Conservation (phyloP, 2,329 filamentous ascomycete genomes). For the Fusarium sp. region DNA sequence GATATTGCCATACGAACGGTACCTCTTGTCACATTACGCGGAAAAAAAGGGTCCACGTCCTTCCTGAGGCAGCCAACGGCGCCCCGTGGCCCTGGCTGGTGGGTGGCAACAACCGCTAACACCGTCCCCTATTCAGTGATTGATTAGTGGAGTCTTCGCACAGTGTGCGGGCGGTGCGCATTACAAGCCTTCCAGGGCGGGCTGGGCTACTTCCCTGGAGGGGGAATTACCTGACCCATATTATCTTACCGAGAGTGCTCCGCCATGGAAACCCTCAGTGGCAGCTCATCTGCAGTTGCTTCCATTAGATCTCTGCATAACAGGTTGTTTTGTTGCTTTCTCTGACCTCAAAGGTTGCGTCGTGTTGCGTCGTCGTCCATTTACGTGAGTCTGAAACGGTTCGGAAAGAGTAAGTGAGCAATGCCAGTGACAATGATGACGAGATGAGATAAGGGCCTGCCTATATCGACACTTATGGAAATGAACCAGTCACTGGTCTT, state of each 20-base stretch:
- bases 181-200: slow-evolving; percentile 17
- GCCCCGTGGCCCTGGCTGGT: slow-evolving; percentile 31
- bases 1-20: slow-evolving; percentile 14
- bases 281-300: slow-evolving; percentile 27
- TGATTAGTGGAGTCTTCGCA: slow-evolving; percentile 34
- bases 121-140: slow-evolving; percentile 40
- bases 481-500: slow-evolving; percentile 15
- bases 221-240: slow-evolving; percentile 38
- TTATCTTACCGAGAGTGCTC: slow-evolving; percentile 44
- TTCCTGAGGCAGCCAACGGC: slow-evolving; percentile 46
- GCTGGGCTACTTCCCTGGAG: slow-evolving; percentile 25
- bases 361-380: slow-evolving; percentile 22
- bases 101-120: slow-evolving; percentile 43
- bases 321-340: slow-evolving; percentile 9
- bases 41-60: slow-evolving; percentile 19
- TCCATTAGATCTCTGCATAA: background rate
- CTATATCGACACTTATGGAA: slow-evolving; percentile 4
- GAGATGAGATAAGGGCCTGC: slow-evolving; percentile 37
- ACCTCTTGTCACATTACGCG: slow-evolving; percentile 29
- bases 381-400: slow-evolving; percentile 32
- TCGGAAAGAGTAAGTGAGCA: slow-evolving; percentile 9
- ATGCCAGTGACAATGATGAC: slow-evolving; percentile 38
- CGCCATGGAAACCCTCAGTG: slow-evolving; percentile 38
- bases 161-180: slow-evolving; percentile 31
- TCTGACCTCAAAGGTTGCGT: slow-evolving; percentile 11